Conservation (phyloP, 2,329 filamentous ascomycete species). For the Sporothrix brasiliensis region DNA sequence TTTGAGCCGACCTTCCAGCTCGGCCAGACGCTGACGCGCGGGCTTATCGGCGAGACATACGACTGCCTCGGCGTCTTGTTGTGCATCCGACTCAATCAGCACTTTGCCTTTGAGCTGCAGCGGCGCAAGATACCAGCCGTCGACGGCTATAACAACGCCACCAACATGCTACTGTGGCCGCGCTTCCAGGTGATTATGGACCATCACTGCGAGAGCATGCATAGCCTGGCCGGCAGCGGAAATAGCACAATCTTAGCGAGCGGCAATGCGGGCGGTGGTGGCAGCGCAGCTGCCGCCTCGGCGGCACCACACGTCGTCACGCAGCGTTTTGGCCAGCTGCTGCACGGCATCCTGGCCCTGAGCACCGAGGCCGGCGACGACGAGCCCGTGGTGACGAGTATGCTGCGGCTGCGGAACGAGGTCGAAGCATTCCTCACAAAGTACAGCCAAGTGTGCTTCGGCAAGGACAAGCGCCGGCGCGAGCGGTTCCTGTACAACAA, state of each 20-base stretch:
- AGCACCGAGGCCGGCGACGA: conserved; percentile 92
- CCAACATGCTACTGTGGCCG: conserved; percentile 95
- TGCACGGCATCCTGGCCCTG: conserved; percentile 80
- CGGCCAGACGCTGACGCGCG: conserved; percentile 74
- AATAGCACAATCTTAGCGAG: conserved; percentile 19
- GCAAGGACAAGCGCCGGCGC: conserved; percentile 73
- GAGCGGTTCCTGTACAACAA: conserved; percentile 94
- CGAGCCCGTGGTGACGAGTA: conserved; percentile 82
- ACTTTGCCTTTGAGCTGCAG: conserved; percentile 91
- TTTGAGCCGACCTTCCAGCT: conserved; percentile 89
- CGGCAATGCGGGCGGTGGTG: conserved; percentile 41
- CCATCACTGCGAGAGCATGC: conserved; percentile 84
- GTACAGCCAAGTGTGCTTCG: conserved; percentile 69
- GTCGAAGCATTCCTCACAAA: conserved; percentile 81
- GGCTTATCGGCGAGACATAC: conserved; percentile 73
- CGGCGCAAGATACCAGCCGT: conserved; percentile 85
- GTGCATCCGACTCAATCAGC: conserved; percentile 92
- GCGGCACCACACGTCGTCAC: conserved; percentile 89
- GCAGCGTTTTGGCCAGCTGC: conserved; percentile 90
- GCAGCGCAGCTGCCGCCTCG: conserved; percentile 60
- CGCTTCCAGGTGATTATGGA: conserved; percentile 94
- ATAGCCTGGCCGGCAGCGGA: conserved; percentile 56
- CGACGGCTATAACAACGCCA: conserved; percentile 91
- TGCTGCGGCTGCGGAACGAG: conserved; percentile 75
- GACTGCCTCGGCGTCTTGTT: conserved; percentile 86